Evolutionary conservation across 768 basidiomycete species (phyloP), one percentile per base, ranked within the genome.

Genomic region (Leccinum uliginosum): DNA sequence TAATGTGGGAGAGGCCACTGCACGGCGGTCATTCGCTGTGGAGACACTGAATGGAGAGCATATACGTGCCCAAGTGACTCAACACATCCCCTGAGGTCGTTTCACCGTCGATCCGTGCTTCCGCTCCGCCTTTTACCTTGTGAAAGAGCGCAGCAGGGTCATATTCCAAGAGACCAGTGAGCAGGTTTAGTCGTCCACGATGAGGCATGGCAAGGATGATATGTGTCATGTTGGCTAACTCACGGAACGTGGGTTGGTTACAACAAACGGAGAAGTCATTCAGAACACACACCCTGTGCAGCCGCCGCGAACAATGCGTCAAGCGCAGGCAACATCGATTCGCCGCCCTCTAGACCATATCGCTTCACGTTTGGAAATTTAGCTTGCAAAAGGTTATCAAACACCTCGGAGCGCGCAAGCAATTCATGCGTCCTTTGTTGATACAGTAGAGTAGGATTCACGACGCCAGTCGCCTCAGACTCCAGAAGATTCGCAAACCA

Each of bases 401-500:
- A 80, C 30, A 85, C 83, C 68, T 96, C 93, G 58, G 87, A 91
- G 29, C 80, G 76, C 1, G 83, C 83, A 27, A 97, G 75, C 5
- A 94, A 78, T 14, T 75, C 72, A 60, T 91, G 85, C 26, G 86
- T 87, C 48, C 83, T 80, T 65, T 71, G 75, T 62, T 85, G 85
- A 60, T 71, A 70, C 53, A 67, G 67, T 3, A 60, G 62, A n/a
- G 74, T 65, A 0, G 69, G 55, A 3, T 71, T 60, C 0, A 73
- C 65, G 3, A 71, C 72, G 1, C 67, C 65, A 24, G 72, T 70
- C 4, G 72, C 53, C 50, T 66, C 65, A 12, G 71, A 85, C 72
- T 97, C 94, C 9, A 97, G 78, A 15, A 91, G 76, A 64, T 89
- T 86, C 1, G 91, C 88, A 74, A 94, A 94, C 92, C 92, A 96